Evolutionary conservation across 1,284 basidiomycete species (phyloP), one percentile per base, ranked within the genome.

Genomic region (Termitomyces sp.): DNA sequence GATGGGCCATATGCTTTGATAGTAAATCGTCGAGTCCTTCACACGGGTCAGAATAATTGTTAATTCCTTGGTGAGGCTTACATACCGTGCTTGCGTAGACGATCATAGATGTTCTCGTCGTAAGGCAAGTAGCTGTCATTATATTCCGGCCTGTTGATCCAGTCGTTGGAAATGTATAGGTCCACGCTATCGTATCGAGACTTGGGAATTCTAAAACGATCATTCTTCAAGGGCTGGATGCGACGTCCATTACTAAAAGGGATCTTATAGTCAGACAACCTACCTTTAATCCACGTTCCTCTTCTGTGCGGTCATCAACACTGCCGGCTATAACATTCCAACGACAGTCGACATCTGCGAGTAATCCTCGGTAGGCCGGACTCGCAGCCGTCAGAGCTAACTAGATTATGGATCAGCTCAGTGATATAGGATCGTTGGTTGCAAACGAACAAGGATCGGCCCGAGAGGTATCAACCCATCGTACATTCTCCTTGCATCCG

Each of bases 251-350:
- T 26, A n/a, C 49, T 56, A 28, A 26, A 40, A 16, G 38, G 50
- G 34, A 18, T 37, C 5, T 50, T 10, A 49, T 14, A 35, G 35
- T 33, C 7, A 38, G 11, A 50, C 28, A 18, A 60, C 63, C 30
- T 60, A 88, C 90, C 79, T 87, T 89, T 55, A 91, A 62, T 3
- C 94, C 95, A 47, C 95, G 82, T 70, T 99, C 97, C 66, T 96
- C 94, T 58, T 88, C 84, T 14, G 93, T 99, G 44, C 97, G 83
- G 72, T 99, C 97, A 66, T 99, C 97, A 0, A 99, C 95, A 59
- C 92, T 92, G 6, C 89, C 96, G 4, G 96, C 90, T 60, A 99
- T 97, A 18, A 99, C 96, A 66, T 97, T 93, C 97, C 97, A 99
- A 24, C 97, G 84, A 64, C 91, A 95, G 71, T 99, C 97, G 2